Conservation (phyloP, 176 grass and related monocot species). For the Elaeis guineensis region DNA sequence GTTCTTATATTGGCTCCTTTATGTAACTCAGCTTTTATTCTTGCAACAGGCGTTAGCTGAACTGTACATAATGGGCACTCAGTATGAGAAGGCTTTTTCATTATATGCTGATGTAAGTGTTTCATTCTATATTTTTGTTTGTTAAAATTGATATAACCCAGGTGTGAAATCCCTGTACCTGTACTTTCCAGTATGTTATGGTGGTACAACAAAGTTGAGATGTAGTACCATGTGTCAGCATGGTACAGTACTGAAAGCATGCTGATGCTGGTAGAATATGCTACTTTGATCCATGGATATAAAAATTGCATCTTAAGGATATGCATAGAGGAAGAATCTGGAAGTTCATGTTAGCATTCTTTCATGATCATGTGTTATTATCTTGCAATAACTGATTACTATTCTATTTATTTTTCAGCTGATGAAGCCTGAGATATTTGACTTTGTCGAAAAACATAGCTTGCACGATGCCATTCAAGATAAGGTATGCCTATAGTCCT, state of each 20-base stretch:
- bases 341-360: no score
- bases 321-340: no score
- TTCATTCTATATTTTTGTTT: slow-evolving; percentile 14
- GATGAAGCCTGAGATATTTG: slow-evolving; percentile 72
- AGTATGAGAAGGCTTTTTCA: slow-evolving; percentile 72
- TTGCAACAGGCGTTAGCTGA: slow-evolving; percentile 74
- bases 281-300: no score
- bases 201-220: no score
- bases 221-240: no score
- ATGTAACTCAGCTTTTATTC: slow-evolving; percentile 25
- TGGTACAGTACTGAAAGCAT: no score
- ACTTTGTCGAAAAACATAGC: slow-evolving; percentile 77
- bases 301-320: no score
- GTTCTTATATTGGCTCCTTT: slow-evolving; percentile 21
- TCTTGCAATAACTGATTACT: neutral
- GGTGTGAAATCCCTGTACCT: no score
- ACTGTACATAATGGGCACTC: slow-evolving; percentile 64
- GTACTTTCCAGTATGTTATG: no score
- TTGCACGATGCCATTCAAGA: slow-evolving; percentile 70
- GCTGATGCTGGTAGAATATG: no score
- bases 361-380: no score
- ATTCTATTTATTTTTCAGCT: slow-evolving; percentile 42
- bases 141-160: no score
- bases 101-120: slow-evolving; percentile 91
- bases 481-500: slow-evolving; percentile 46